Conservation (phyloP, 2,329 filamentous ascomycete species). For the Aspergillus novoparasiticus region DNA sequence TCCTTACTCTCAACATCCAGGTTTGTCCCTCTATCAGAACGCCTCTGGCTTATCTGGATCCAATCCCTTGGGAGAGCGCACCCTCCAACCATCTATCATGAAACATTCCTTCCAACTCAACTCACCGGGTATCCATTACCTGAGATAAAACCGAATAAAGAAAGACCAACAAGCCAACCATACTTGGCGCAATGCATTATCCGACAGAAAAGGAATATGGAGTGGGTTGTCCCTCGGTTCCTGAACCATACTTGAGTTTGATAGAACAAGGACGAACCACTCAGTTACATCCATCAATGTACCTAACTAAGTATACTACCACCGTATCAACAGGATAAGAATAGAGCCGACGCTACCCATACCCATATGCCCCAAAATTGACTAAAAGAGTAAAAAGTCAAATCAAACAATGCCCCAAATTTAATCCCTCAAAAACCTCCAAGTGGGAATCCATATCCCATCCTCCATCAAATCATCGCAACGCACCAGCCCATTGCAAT, state of each 20-base stretch:
- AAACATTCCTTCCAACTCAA: slow-evolving; percentile 7
- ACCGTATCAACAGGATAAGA: background rate
- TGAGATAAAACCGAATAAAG: background rate
- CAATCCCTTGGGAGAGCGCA: background rate
- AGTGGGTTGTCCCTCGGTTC: background rate
- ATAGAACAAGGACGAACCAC: background rate
- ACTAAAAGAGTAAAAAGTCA: background rate
- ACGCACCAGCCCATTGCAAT: background rate
- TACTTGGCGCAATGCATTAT: background rate
- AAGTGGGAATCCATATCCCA: background rate
- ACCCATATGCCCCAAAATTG: background rate
- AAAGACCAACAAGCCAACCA: background rate
- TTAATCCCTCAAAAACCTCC: background rate
- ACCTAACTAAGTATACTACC: background rate
- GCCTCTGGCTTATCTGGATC: background rate
- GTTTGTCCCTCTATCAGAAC: background rate
- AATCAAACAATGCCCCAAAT: background rate
- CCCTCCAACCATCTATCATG: background rate
- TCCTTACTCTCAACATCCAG: background rate
- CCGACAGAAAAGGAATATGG: background rate
- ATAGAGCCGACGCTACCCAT: background rate
- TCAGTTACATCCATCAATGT: background rate
- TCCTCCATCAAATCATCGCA: background rate
- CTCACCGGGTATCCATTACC: slow-evolving; percentile 3
- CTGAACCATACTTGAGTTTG: background rate